Evolutionary conservation across 768 basidiomycete species (phyloP).

Genomic region (Phylloporus rhodoxanthus): DNA sequence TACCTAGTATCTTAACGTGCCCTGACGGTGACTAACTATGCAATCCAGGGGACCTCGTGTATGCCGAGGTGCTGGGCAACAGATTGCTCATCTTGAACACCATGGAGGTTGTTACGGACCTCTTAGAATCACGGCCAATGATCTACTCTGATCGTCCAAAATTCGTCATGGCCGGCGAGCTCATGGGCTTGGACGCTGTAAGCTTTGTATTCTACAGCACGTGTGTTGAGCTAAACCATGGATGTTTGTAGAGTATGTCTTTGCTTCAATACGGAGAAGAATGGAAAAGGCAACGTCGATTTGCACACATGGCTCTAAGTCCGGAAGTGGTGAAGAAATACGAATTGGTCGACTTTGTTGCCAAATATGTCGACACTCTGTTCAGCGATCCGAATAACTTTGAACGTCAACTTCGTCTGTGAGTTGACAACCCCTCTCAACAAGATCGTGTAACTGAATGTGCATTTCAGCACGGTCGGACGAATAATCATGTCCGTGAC

Average conservation of each 20-base stretch:
- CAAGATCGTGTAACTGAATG: not conserved
- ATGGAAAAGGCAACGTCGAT: slow-evolving; percentile 22
- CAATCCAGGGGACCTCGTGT: slow-evolving; percentile 27
- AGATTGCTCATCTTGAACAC: slow-evolving; percentile 28
- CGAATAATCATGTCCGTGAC: slow-evolving; percentile 20
- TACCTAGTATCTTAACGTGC: not conserved
- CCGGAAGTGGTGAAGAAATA: slow-evolving; percentile 30
- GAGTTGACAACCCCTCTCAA: not conserved
- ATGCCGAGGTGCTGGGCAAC: slow-evolving; percentile 25
- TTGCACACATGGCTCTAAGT: slow-evolving; percentile 28
- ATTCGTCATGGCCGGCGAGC: slow-evolving; percentile 34
- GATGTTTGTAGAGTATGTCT: slow-evolving; percentile 17
- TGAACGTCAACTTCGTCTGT: slow-evolving; percentile 19
- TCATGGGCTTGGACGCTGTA: slow-evolving; percentile 26
- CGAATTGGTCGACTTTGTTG: slow-evolving; percentile 24
- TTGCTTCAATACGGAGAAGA: slow-evolving; percentile 19
- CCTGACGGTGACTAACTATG: not conserved
- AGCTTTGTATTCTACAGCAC: not conserved
- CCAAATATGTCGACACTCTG: slow-evolving; percentile 9
- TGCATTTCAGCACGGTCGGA: slow-evolving; percentile 1
- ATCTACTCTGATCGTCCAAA: slow-evolving; percentile 30
- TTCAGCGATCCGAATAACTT: slow-evolving; percentile 15
- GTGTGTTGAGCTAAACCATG: not conserved
- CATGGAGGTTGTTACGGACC: slow-evolving; percentile 21
- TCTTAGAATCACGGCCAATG: slow-evolving; percentile 24